Base-by-base conservation (phyloP, 345 rosid genomes). In the Crucihimalaya himalaica region DNA sequence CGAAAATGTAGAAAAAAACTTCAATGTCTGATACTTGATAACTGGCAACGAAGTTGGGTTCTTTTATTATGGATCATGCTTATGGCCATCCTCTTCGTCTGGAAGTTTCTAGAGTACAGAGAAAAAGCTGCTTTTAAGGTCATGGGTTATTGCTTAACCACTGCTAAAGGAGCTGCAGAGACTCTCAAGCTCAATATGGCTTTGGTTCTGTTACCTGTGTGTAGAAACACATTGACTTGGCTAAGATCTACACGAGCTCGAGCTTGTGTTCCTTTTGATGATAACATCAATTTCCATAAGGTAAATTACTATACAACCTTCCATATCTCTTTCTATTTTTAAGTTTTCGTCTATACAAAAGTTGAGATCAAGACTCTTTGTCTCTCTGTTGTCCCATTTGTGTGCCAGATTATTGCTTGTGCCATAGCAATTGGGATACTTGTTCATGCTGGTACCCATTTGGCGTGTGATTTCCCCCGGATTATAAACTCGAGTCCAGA, bases 171-270 rank as follows among this genome's bases (percentile, higher is more conserved):
- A 9, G 92, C 99, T 28, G 99, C 97, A 1, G 99, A 95, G 86
- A 95, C 97, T 46, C 88, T 95, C 47, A 95, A 95, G 82, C 85
- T 95, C 83, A 95, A 95, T 78, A 92, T 95, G 99, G 99, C 99
- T 74, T 81, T 95, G 8, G 81, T 95, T 71, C 87, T 95, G n/a
- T 70, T 95, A 53, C 99, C 99, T 0, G 97, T 92, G 18, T 95
- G 99, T 79, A 86, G 99, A 39, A 95, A 92, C 76, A 88, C 97
- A 7, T 77, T 95, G 80, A 95, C 99, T 21, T 88, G 96, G 97
- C 92, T 95, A 19, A 78, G 99, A 15, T 88, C 97, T 60, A 95
- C 97, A 13, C 78, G 86, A 48, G 87, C 88, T 55, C 84, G 92
- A 66, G 56, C 81, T 21, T 81, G 82, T 42, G 66, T 92, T 63